These are phyloP conservation scores for Cylindricascospora bacillispora DNA, from an alignment of 1,139 yeast species.

Conservation along the genomic window DNA sequence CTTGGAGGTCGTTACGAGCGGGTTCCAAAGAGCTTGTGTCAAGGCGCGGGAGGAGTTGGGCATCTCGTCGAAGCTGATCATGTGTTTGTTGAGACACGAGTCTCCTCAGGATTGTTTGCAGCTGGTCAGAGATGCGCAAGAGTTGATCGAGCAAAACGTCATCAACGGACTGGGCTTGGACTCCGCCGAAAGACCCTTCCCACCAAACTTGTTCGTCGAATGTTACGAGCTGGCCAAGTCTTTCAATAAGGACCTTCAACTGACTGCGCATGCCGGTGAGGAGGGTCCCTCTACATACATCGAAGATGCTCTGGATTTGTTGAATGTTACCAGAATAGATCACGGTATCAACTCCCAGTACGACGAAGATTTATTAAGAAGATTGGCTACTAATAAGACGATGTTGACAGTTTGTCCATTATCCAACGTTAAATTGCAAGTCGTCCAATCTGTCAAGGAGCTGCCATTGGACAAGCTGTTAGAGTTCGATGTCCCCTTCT, in stretches of 20 bases:
- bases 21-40: constrained; percentile 50
- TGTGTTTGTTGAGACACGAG: constrained; percentile 69
- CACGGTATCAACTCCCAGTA: constrained; percentile 62
- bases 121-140: constrained; percentile 40
- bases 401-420: constrained; percentile 65
- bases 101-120: constrained; percentile 45
- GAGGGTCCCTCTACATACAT: constrained; percentile 67
- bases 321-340: constrained; percentile 58
- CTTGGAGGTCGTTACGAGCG: constrained; percentile 47
- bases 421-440: constrained; percentile 62
- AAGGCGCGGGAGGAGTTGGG: constrained; percentile 47
- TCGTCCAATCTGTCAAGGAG: constrained; percentile 52
- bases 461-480: constrained; percentile 51
- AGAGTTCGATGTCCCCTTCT: constrained; percentile 53
- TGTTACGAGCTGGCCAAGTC: constrained; percentile 41
- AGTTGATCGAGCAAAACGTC: constrained; percentile 39
- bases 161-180: constrained; percentile 68
- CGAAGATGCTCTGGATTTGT: constrained; percentile 39
- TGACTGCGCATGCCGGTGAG: constrained; percentile 83
- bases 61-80: constrained; percentile 54
- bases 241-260: constrained; percentile 37
- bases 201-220: constrained; percentile 52
- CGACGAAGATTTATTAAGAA: constrained; percentile 37
- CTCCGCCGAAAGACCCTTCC: constrained; percentile 63
- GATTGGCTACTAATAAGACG: constrained; percentile 40